Percentiles rank a stretch among this genome's conserved stretches.
phyloP scores from a whole-genome alignment of 129 eudicot species.

The Lonicera japonica region DNA sequence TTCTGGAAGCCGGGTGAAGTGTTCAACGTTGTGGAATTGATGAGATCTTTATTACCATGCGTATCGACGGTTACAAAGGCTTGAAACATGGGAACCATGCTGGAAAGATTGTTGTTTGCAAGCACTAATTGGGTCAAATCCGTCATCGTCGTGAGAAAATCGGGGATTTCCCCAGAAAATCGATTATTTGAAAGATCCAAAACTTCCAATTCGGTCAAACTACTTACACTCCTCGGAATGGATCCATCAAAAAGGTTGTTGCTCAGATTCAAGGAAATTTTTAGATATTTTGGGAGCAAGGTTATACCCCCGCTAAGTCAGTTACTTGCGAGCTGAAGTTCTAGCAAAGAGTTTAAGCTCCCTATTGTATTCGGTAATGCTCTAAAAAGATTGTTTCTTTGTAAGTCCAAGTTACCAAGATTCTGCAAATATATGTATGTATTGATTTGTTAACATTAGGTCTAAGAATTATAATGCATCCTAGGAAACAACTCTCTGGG shows the following conservation, averaged over 20 bases:
- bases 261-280: conserved; percentile 73
- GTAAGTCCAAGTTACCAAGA: conserved; percentile 48
- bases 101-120: conserved; percentile 58
- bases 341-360: conserved; percentile 37
- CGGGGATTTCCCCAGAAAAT: conserved; percentile 57
- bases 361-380: conserved; percentile 44
- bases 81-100: conserved; percentile 38
- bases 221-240: conserved; percentile 35
- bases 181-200: conserved; percentile 76
- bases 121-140: conserved; percentile 44
- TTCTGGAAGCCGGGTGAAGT: conserved; percentile 4
- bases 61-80: conserved; percentile 15
- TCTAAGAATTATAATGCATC: too few relatives aligned
- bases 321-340: conserved; percentile 76
- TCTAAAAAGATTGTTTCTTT: conserved; percentile 47
- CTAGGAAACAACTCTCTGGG: too few relatives aligned
- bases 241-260: conserved; percentile 48
- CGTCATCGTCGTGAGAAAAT: conserved; percentile 19
- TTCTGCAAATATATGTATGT: too few relatives aligned
- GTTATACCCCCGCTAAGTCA: conserved; percentile 45
- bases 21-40: conserved; percentile 5
- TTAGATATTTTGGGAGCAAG: conserved; percentile 44
- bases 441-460: too few relatives aligned
- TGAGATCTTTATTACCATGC: conserved; percentile 35
- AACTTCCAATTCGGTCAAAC: conserved; percentile 42